These are phyloP conservation scores for Blastobotrys robertii DNA, from an alignment of 805 yeast genomes.

Conservation along the genomic window DNA sequence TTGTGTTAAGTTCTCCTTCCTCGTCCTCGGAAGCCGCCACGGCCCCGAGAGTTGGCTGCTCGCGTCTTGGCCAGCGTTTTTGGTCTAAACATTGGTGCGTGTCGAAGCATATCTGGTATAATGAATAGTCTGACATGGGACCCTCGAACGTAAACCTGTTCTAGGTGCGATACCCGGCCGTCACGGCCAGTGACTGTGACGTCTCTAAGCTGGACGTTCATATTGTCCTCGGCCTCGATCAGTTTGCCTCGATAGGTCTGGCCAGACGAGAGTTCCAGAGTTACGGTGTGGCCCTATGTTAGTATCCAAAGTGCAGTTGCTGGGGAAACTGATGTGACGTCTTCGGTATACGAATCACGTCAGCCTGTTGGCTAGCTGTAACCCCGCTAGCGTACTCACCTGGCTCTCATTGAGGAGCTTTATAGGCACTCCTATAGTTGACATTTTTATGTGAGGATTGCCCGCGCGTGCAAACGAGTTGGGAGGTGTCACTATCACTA, in stretches of 20 bases:
- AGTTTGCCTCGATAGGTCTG: slow-evolving; percentile 83
- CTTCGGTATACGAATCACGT: too few species aligned
- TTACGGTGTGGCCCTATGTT: slow-evolving; percentile 66
- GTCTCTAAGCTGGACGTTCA: slow-evolving; percentile 82
- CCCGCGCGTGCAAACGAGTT: too few species aligned
- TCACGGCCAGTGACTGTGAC: slow-evolving; percentile 69
- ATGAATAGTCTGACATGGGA: slow-evolving; percentile 76
- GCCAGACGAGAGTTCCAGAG: slow-evolving; percentile 77
- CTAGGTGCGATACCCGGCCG: slow-evolving; percentile 66
- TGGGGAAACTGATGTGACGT: too few species aligned
- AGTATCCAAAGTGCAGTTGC: not conserved
- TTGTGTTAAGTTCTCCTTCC: slow-evolving; percentile 8
- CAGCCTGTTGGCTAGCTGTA: too few species aligned
- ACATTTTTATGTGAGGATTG: too few species aligned
- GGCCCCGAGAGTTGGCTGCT: slow-evolving; percentile 12
- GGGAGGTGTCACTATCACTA: too few species aligned
- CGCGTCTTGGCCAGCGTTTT: slow-evolving; percentile 21
- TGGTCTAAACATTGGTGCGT: slow-evolving; percentile 79
- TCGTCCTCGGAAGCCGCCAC: slow-evolving; percentile 18
- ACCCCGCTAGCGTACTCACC: slow-evolving; percentile 23
- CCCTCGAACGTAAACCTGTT: slow-evolving; percentile 84
- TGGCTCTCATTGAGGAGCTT: slow-evolving; percentile 80
- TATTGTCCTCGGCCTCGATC: slow-evolving; percentile 77
- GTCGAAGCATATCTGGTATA: slow-evolving; percentile 77
- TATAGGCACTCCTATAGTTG: slow-evolving; percentile 59